Percentiles rank a stretch among this genome's conserved stretches.
Conservation (phyloP, 2,329 filamentous ascomycete genomes). For the Trichoderma koningiopsis region DNA sequence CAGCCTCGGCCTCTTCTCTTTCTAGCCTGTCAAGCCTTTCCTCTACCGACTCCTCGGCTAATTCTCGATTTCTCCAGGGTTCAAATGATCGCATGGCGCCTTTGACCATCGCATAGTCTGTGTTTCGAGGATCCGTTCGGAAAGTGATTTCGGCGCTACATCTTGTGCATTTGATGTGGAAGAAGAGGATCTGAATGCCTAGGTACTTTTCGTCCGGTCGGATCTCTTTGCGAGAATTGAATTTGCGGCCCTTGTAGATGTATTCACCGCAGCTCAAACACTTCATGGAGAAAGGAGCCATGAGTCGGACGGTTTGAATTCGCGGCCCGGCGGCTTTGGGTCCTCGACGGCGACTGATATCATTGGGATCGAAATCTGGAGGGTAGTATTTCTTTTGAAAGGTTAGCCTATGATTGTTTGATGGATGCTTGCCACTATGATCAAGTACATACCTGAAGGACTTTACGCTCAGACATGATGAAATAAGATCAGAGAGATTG, state of each 20-base stretch:
- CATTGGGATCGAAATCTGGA: conserved; percentile 87
- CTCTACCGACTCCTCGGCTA: conserved; percentile 80
- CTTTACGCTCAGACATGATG: conserved; percentile 84
- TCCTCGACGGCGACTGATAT: conserved; percentile 69
- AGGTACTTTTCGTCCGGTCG: conserved; percentile 87
- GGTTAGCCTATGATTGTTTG: conserved; percentile 9
- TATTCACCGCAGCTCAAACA: conserved; percentile 65
- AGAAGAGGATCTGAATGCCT: conserved; percentile 81
- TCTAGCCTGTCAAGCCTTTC: conserved; percentile 83
- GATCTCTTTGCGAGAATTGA: conserved; percentile 93
- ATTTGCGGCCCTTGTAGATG: conserved; percentile 92
- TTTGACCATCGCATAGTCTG: conserved; percentile 79
- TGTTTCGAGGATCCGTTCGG: conserved; percentile 91
- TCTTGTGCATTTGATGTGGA: conserved; percentile 80
- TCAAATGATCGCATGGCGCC: conserved; percentile 94
- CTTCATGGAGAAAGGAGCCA: conserved; percentile 56
- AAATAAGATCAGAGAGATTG: conserved; percentile 1
- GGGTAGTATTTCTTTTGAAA: conserved; percentile 58
- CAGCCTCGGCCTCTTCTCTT: conserved; percentile 66
- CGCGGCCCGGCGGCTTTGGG: conserved; percentile 76
- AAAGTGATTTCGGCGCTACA: conserved; percentile 89
- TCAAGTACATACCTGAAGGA: conserved; percentile 50
- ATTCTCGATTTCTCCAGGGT: conserved; percentile 70
- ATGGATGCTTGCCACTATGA: background rate
- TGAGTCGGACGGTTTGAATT: conserved; percentile 83